Evolutionary conservation across 805 yeast genomes (phyloP).

Genomic region (Starmerella asiatica): DNA sequence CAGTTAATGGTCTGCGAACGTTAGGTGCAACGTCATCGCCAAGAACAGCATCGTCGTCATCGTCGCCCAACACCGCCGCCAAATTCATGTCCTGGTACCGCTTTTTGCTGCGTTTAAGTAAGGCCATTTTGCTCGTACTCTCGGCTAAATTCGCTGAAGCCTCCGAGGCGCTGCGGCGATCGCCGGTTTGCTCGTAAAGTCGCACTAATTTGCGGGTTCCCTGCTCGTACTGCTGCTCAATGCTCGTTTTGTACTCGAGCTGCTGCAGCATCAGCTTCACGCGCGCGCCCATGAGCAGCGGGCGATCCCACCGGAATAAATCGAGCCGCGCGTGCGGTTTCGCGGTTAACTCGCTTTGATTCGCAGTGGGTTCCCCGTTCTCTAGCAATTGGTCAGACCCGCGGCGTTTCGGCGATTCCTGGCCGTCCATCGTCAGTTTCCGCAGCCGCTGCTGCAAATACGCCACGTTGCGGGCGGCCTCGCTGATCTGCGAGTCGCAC

Average conservation of each 20-base stretch:
- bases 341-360: not conserved
- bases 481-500: conserved; percentile 81
- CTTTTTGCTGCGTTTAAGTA: conserved; percentile 69
- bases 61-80: conserved; percentile 21
- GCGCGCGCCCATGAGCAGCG: conserved; percentile 73
- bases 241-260: conserved; percentile 82
- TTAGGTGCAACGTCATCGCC: conserved; percentile 45
- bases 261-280: conserved; percentile 94
- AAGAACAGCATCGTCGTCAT: conserved; percentile 12
- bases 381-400: not conserved
- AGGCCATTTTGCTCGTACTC: conserved; percentile 69
- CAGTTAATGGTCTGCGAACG: conserved; percentile 73
- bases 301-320: conserved; percentile 81
- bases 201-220: conserved; percentile 84
- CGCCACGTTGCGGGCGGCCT: conserved; percentile 81
- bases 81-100: conserved; percentile 84
- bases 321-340: conserved; percentile 34
- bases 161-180: conserved; percentile 66
- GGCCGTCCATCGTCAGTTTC: conserved; percentile 27
- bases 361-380: conserved; percentile 10
- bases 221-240: conserved; percentile 82
- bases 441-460: conserved; percentile 67
- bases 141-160: conserved; percentile 82
- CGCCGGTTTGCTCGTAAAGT: conserved; percentile 83
- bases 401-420: conserved; percentile 3